Base-by-base conservation (phyloP, 2,329 filamentous ascomycete species). In the Stachybotrys chlorohalonatus region DNA sequence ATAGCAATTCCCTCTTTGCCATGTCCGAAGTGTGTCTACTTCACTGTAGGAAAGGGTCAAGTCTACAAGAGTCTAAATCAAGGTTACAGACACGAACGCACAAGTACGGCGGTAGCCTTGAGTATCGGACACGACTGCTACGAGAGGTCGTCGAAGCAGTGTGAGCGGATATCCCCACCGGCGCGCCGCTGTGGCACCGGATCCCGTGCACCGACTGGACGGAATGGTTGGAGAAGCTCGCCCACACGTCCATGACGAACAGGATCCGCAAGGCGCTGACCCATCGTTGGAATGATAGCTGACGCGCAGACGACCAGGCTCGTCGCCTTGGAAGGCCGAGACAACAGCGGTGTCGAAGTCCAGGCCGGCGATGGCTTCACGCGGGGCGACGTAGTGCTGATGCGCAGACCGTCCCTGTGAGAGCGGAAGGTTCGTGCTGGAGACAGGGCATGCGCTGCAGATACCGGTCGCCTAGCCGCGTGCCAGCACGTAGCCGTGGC, bases 341-440 rank as follows among this genome's bases (percentile, higher is more conserved):
- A 84, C 55, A 16, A 65, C 62, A 24, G 24, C 24, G 24, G 24
- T 7, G 61, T 75, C 24, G 72, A 75, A 63, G 66, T 75, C 6
- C 69, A 72, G 52, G 66, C 68, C 54, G 72, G 73, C 62, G 53
- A 70, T 3, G 73, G 73, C 6, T 30, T 42, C 11, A 11, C 77
- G 15, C 72, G 75, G 65, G 82, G 80, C 1, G 91, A 96, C 65
- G 69, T 92, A n/a, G 83, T 86, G 0, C 77, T 93, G 16, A 77
- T 87, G 1, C 92, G 82, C 0, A 78, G 90, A 54, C 86, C 87
- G 64, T 94, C 94, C 70, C 77, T 95, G 72, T 83, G 90, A 67
- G 90, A 95, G 65, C 88, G 91, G 0, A 85, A 89, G 55, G 24
- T 84, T 91, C 66, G 86, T 90, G 8, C 83, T 90, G 70, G 78